Base-by-base conservation (phyloP, 345 rosid species). In the Abelmoschus esculentus region DNA sequence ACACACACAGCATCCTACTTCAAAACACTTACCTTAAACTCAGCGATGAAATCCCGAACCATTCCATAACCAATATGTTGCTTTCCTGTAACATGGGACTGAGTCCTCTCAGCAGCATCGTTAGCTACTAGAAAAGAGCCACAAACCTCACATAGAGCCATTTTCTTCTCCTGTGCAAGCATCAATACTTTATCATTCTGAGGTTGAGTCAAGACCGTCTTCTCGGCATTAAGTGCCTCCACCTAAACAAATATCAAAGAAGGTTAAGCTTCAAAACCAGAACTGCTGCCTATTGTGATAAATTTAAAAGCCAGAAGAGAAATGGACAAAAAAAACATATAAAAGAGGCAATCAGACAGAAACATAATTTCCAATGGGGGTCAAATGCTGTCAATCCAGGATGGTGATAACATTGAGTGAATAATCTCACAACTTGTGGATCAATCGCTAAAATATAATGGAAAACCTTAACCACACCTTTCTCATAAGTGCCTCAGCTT, bases 401-500 rank as follows among this genome's bases (percentile, higher is more conserved):
- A n/a, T n/a, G n/a, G n/a, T n/a, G n/a, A n/a, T n/a, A 28, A 40
- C 47, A 62, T 17, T 62, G 29, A 18, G 52, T 5, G 50, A 22
- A 14, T 26, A 9, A 44, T 65, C 36, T 65, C 36, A 44, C 12
- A 2, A 63, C 3, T 61, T 36, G 26, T 12, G 11, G 36, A 42
- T 38, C 26, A 36, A 52, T 26, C 15, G 17, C 34, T 57, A 46
- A 36, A 3, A 7, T 36, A 13, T 17, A 18, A 52, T n/a, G 55
- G 19, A 19, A 19, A 54, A 6, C 15, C 26, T 61, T 61, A 68
- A 66, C 18, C 68, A 11, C 75, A 95, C 99, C 98, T 91, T 95
- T 78, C 88, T 91, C 99, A 95, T 95, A 5, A 95, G 89, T 50
- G 98, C 98, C 84, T 95, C 98, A 78, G 99, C 99, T 85, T 95